These are phyloP conservation scores for Pyrenochaeta sp. DNA, from an alignment of 2,329 filamentous ascomycete genomes.

Conservation along the genomic window DNA sequence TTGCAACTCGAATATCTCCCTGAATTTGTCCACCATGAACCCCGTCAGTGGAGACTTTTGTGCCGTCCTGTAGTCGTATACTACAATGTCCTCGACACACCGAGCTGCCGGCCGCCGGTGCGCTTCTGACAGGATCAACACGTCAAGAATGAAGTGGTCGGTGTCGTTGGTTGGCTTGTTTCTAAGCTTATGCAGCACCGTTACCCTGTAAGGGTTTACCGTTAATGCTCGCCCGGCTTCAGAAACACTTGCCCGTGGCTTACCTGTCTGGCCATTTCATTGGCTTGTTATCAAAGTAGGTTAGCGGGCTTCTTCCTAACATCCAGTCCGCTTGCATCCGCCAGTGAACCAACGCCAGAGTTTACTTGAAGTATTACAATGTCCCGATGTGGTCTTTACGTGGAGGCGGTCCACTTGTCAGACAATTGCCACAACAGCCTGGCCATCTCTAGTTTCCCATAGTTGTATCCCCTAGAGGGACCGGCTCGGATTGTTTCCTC, in stretches of 20 bases:
- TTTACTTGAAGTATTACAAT: no score
- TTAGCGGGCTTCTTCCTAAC: conserved; percentile 9
- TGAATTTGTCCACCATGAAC: conserved; percentile 69
- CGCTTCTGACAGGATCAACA: conserved; percentile 75
- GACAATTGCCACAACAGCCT: no score
- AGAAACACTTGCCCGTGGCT: not conserved
- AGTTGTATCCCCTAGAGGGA: no score
- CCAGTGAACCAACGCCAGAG: not conserved
- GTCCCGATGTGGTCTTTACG: not conserved
- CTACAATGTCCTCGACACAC: conserved; percentile 77
- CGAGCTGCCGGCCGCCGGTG: conserved; percentile 76
- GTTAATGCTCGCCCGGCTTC: not conserved
- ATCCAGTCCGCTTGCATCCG: conserved; percentile 1
- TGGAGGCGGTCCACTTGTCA: no score
- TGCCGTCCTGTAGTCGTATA: conserved; percentile 74
- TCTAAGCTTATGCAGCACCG: conserved; percentile 80
- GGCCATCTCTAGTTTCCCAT: no score
- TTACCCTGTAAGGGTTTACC: conserved; percentile 60
- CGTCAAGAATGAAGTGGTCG: conserved; percentile 67
- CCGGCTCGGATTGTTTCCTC: not conserved
- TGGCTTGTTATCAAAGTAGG: conserved; percentile 54
- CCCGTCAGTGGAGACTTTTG: conserved; percentile 64
- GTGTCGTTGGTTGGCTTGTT: conserved; percentile 57
- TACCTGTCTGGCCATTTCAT: conserved; percentile 78
- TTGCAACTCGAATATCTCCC: conserved; percentile 67